Percentiles rank a stretch among this genome's conserved stretches.
phyloP scores from a whole-genome alignment of 352 stramenopile genomes.

The Blastocystis sp. region DNA sequence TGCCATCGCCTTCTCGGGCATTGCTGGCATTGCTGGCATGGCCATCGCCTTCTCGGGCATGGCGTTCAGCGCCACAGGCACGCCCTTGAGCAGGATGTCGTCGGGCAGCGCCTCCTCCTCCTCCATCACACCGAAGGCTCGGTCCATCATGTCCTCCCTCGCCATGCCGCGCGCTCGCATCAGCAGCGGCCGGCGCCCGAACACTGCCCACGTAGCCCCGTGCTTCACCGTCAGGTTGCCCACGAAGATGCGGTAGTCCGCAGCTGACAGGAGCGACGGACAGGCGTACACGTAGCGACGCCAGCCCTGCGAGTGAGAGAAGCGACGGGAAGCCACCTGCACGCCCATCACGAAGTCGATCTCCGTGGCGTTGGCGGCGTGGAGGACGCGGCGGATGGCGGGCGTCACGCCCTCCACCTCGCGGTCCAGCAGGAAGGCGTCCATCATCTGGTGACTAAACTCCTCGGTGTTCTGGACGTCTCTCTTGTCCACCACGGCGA shows the following conservation, averaged over 20 bases:
- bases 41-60: too few species aligned
- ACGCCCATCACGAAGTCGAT: slow-evolving; percentile 21
- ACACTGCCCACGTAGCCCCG: too few species aligned
- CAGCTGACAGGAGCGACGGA: not conserved
- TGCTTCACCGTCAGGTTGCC: not conserved
- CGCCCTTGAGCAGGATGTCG: too few species aligned
- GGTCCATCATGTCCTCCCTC: not conserved
- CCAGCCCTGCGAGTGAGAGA: not conserved
- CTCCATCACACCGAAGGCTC: not conserved
- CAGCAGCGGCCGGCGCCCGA: not conserved
- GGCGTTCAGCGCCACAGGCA: too few species aligned
- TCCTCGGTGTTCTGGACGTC: slow-evolving; percentile 4
- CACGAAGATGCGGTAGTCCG: not conserved
- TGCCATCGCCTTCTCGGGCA: too few species aligned
- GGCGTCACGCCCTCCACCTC: not conserved
- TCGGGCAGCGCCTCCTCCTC: not conserved
- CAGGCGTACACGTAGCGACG: slow-evolving; percentile 15
- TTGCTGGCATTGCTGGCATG: too few species aligned
- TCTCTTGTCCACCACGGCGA: not conserved
- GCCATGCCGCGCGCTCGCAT: not conserved
- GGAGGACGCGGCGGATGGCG: not conserved
- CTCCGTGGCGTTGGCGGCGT: not conserved
- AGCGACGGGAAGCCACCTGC: not conserved
- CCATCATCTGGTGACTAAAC: slow-evolving; percentile 28
- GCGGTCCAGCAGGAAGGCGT: not conserved